Base-by-base conservation (phyloP, 2,329 filamentous ascomycete genomes). In the Neocatenulostroma microsporum region DNA sequence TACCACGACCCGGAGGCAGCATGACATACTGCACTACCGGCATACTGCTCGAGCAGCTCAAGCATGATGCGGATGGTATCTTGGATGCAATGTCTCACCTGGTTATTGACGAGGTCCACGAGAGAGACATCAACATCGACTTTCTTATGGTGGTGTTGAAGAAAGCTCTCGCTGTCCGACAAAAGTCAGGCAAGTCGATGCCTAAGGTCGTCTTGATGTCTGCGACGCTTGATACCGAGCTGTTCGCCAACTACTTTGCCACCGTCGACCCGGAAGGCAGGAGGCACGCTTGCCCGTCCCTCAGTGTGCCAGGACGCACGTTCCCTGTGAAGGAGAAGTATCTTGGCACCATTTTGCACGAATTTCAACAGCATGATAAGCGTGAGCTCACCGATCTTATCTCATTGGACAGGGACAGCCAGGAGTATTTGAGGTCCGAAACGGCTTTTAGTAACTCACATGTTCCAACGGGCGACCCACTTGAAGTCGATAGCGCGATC, bases 71-170 rank as follows among this genome's bases (percentile, higher is more conserved):
- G 3, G 61, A 68, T 36, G 49, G 52, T 2, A 45, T 62, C 13
- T 44, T 72, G 19, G 58, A 65, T 34, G 54, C 53, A 1, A 49
- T 63, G 20, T 68, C 68, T 3, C 68, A 73, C 45, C 52, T 73
- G 13, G 48, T 73, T 26, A 62, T 74, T 38, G 69, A 74, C 44
- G 70, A 73, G 49, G 66, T 72, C 13, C 67, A 72, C 41, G 67
- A 70, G 41, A 60, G 66, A 37, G 62, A 64, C 47, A 52, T 66
- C 13, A 46, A 56, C 9, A 63, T 67, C 20, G 68, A 72, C 38
- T 62, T 70, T 41, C 51, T 69, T 18, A 56, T 72, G 47, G 58
- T 68, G 21, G 46, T 66, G 10, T 45, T 72, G 33, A 71, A 67
- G 46, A 60, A 60, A 28, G 55, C 55, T 11, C 53, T 69, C 24